Evolutionary conservation across 129 eudicot genomes (phyloP), one percentile per base, ranked within the genome.

Genomic region (Sambucus nigra): DNA sequence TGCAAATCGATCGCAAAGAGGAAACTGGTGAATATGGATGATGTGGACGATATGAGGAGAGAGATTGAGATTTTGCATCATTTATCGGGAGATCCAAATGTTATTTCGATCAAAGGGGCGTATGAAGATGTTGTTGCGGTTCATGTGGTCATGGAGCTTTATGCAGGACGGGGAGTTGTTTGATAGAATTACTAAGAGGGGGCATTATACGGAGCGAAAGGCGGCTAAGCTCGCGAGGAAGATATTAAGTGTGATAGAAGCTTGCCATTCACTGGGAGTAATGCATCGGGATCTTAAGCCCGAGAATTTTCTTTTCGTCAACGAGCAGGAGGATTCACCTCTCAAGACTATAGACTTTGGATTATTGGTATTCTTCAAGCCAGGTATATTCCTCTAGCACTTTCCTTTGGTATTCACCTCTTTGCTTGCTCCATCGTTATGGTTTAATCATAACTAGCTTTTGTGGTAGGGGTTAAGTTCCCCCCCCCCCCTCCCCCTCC

Each of bases 201-300:
- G 97, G 20, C 95, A 89, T 71, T 89, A 78, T 69, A 67, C 83
- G 0, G 97, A 89, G 77, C 67, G 84, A 65, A 68, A 81, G 61
- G 97, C 97, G 0, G 97, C 97, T 41, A 75, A 80, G 59, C 85
- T 88, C 50, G 76, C 83, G 49, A 88, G 92, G 56, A 78, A 70
- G 0, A 84, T 84, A 24, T 78, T 76, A 48, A 61, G 93, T 65
- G 97, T 84, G 14, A 52, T 88, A 10, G 87, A 84, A 69, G 66
- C 87, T 54, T 88, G 92, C 39, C 97, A 88, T 61, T 84, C 95
- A n/a, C 73, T 88, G n/a, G 97, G 97, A n/a, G 94, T 88, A 13
- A 78, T 88, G 95, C 97, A 88, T 66, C 77, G 97, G 1, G 97
- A 88, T 65, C 80, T 88, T 26, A 88, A 88, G 57, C 97, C 97